Base-by-base conservation (phyloP, 768 basidiomycete species). In the Lactifluus echinatus region DNA sequence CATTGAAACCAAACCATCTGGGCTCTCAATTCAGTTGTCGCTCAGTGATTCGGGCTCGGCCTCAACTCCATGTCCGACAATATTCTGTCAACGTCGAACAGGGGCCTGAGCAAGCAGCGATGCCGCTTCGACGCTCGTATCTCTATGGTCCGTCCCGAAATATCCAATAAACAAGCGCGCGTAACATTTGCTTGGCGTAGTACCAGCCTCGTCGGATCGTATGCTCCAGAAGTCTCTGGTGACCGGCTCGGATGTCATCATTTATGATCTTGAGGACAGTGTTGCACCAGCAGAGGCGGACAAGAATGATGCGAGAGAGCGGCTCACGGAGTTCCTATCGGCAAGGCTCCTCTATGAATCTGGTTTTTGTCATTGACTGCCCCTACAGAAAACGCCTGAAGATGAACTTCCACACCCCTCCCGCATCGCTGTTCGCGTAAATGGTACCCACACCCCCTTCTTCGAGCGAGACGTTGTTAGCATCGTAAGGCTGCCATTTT, bases 241-340 rank as follows among this genome's bases (percentile, higher is more conserved):
- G 10, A 74, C 76, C 14, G 67, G 71, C 2, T 83, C 90, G 2
- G 93, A 95, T 59, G 76, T 85, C 42, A 74, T 93, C 34, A 85
- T 92, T 24, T 93, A 92, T 65, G 93, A 95, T 73, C 75, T 95
- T 12, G 93, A 94, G 68, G 93, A 95, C 68, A 87, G 87, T 59
- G 82, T 94, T 0, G 73, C 89, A 4, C 85, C 86, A 3, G 72
- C 74, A 4, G 63, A 69, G 29, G 70, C 73, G 26, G 81, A 83
- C 56, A 89, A 90, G 68, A 70, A 71, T 21, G 69, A 75, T 50
- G 86, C 89, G 0, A 75, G 89, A 56, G 66, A 66, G 7, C 74
- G 81, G 8, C 72, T 89, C 4, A 67, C 70, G 34, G 70, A 72
- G 8, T 92, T 87, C 65, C 70, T 87, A 28, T 66, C 70, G 43